Conservation (phyloP, 495 filamentous ascomycete species). For the Neurospora africana region DNA sequence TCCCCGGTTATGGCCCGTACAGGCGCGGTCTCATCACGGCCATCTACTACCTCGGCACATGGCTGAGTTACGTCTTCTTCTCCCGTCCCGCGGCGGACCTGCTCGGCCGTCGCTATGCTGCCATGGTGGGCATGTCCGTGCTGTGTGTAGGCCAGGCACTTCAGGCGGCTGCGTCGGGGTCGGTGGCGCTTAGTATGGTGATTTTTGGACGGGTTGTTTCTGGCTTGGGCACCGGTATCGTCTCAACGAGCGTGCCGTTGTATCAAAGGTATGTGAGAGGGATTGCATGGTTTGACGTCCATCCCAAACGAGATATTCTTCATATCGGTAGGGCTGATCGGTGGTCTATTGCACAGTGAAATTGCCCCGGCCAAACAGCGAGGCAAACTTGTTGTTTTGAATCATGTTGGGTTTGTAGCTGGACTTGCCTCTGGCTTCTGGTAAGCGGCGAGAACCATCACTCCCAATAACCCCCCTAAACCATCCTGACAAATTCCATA, state of each 20-base stretch:
- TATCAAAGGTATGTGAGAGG: conserved; percentile 38
- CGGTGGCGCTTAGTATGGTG: conserved; percentile 39
- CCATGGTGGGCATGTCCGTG: conserved; percentile 33
- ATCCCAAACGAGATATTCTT: background rate
- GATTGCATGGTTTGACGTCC: background rate
- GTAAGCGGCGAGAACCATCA: conserved; percentile 20
- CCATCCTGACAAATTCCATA: conserved; percentile 6
- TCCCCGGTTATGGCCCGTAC: conserved; percentile 32
- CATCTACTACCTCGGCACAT: conserved; percentile 49
- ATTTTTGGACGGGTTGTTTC: conserved; percentile 41
- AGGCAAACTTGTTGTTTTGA: conserved; percentile 45
- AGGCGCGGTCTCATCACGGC: conserved; percentile 42
- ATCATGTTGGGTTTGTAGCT: conserved; percentile 46
- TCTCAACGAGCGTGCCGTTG: conserved; percentile 45
- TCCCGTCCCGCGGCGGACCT: conserved; percentile 37
- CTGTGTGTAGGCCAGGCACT: conserved; percentile 38
- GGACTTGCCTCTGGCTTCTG: conserved; percentile 44
- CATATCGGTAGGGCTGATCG: background rate
- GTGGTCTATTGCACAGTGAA: conserved; percentile 25
- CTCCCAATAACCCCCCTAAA: background rate
- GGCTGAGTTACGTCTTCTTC: conserved; percentile 43
- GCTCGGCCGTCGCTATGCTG: conserved; percentile 41
- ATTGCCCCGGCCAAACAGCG: conserved; percentile 41
- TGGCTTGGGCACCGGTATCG: conserved; percentile 39
- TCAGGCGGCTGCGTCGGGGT: conserved; percentile 30